Evolutionary conservation across 1,284 basidiomycete genomes (phyloP).

Genomic region (Paramarasmius palmivorus): DNA sequence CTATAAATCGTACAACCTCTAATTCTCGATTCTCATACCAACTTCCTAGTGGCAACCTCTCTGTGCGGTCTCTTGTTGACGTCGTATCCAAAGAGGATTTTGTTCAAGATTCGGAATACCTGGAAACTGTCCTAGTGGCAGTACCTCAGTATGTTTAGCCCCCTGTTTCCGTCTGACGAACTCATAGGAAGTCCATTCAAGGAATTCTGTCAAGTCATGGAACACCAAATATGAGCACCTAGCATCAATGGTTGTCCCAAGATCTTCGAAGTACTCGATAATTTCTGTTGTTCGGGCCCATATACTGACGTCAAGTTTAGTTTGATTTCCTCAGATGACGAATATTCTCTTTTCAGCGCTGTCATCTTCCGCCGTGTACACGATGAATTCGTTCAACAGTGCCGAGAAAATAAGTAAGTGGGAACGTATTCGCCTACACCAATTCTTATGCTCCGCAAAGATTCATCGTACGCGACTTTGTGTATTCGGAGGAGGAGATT

Average conservation of each 20-base stretch:
- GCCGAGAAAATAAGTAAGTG: constrained; percentile 89
- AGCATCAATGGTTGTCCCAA: constrained; percentile 91
- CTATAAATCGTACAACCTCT: constrained; percentile 10
- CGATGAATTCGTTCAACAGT: constrained; percentile 94
- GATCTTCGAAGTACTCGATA: constrained; percentile 77
- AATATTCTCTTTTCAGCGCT: constrained; percentile 86
- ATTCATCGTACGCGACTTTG: constrained; percentile 93
- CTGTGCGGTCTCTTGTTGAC: constrained; percentile 84
- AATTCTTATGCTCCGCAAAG: constrained; percentile 29
- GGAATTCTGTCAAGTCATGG: constrained; percentile 89
- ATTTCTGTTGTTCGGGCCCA: constrained; percentile 12
- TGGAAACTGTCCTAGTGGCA: constrained; percentile 92
- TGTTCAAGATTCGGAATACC: constrained; percentile 87
- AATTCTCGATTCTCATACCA: constrained; percentile 14
- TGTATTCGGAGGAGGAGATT: constrained; percentile 87
- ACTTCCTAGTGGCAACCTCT: constrained; percentile 83
- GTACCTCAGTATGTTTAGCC: constrained; percentile 84
- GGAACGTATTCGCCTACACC: background rate
- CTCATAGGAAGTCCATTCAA: constrained; percentile 33
- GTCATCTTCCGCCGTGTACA: constrained; percentile 91
- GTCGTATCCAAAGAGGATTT: constrained; percentile 85
- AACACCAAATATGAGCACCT: constrained; percentile 87
- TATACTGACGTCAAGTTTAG: constrained; percentile 32
- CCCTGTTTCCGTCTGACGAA: constrained; percentile 13
- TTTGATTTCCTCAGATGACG: constrained; percentile 80